phyloP scores from a whole-genome alignment of 2,329 filamentous ascomycete genomes.

The Clonostachys rhizophaga region DNA sequence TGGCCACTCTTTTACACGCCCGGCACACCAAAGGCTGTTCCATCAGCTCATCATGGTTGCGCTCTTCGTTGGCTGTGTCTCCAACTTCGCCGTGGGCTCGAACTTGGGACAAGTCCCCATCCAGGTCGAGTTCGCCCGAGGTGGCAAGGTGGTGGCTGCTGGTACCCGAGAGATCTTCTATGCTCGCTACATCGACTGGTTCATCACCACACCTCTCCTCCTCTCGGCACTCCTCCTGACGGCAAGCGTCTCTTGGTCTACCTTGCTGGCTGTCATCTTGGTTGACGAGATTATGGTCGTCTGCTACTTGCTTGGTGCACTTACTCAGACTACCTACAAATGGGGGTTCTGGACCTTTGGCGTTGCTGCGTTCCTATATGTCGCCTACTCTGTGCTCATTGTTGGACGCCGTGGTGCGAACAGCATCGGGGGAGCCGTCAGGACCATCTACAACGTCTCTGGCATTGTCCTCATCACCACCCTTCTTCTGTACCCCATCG shows the following conservation, averaged over 20 bases:
- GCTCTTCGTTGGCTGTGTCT: constrained; percentile 41
- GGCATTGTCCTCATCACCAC: constrained; percentile 50
- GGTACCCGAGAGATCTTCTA: constrained; percentile 53
- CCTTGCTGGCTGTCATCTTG: constrained; percentile 40
- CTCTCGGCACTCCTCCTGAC: constrained; percentile 60
- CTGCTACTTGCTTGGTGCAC: constrained; percentile 39
- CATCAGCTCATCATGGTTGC: constrained; percentile 47
- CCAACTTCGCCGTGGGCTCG: constrained; percentile 47
- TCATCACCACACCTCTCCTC: constrained; percentile 58
- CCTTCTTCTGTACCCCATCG: constrained; percentile 53
- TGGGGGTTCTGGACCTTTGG: constrained; percentile 53
- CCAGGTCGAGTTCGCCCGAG: constrained; percentile 46
- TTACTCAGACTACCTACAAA: constrained; percentile 44
- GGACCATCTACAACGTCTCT: constrained; percentile 46
- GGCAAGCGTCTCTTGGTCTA: constrained; percentile 47
- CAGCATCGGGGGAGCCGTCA: constrained; percentile 46
- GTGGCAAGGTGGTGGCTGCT: constrained; percentile 33
- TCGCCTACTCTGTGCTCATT: constrained; percentile 35
- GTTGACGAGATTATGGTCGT: constrained; percentile 41
- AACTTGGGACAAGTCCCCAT: constrained; percentile 40
- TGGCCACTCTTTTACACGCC: constrained; percentile 44
- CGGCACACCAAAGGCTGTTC: constrained; percentile 48
- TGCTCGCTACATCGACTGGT: constrained; percentile 49
- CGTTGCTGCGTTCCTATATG: constrained; percentile 35
- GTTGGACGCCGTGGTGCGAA: constrained; percentile 43